Evolutionary conservation across 1,139 yeast genomes (phyloP), one percentile per base, ranked within the genome.

Genomic region (Candida frijolesensis): DNA sequence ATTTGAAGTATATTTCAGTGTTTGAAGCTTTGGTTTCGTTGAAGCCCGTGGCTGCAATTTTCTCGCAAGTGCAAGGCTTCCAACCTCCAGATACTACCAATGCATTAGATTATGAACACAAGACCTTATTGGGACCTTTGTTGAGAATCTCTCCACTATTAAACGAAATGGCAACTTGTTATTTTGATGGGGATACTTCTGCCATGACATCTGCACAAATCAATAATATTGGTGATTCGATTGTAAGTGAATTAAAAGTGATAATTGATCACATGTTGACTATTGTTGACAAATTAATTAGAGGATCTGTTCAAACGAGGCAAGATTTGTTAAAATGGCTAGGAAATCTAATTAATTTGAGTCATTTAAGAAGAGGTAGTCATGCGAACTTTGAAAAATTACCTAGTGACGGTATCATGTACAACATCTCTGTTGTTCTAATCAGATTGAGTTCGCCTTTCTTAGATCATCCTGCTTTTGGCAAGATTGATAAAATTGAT

Each of bases 301-400:
- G 98, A 55, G 89, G 92, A 0, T 84, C 91, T 1, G 67, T 80
- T 0, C 72, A 75, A 37, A 80, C 96, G 0, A 78, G 98, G 56
- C 71, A 70, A 39, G 83, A 73, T 43, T 64, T 92, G 48, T 69
- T 94, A 54, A 66, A 74, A 49, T 91, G 87, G 78, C 83, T 92
- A 66, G 87, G 87, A 2, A 79, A 78, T 38, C 77, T 91, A 43
- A 79, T 90, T 18, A 89, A 92, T 61, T 76, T 82, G 52, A 91
- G 92, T 64, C 97, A 92, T 68, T 79, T 89, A 60, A 82, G 98
- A 68, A 80, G 89, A 58, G 97, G 97, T 45, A 84, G 89, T 58
- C 96, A 89, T 65, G 88, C 94, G 3, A 86, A 88, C 60, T 79
- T 82, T 8, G 72, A 77, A 16, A 80, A 83, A 50, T 73, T 89